These are phyloP conservation scores for Mortierella sp. DNA, from an alignment of 371 early-diverging fungal genomes.

Conservation along the genomic window DNA sequence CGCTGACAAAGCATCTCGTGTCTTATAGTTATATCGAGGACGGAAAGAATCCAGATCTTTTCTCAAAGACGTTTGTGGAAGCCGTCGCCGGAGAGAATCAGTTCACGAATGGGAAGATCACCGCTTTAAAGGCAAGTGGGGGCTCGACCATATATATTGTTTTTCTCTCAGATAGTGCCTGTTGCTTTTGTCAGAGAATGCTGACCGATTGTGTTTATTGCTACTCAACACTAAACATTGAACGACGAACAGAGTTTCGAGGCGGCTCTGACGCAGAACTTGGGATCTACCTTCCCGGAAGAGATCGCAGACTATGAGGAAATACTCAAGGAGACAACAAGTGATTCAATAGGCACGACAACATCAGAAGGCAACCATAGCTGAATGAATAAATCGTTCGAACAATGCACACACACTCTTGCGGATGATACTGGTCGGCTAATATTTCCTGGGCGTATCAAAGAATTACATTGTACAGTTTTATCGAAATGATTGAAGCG, in stretches of 20 bases:
- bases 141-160: background rate
- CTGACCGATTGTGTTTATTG: too few relatives aligned
- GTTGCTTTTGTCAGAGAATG: too few relatives aligned
- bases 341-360: background rate
- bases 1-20: background rate
- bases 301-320: slow-evolving; percentile 37
- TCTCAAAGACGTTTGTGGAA: slow-evolving; percentile 79
- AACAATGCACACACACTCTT: too few relatives aligned
- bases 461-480: too few relatives aligned
- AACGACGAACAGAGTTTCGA: slow-evolving; percentile 36
- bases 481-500: too few relatives aligned
- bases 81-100: slow-evolving; percentile 84
- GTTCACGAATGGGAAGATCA: slow-evolving; percentile 80
- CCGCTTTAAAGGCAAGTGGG: slow-evolving; percentile 68
- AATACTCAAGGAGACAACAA: slow-evolving; percentile 6
- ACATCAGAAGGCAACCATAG: background rate
- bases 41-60: slow-evolving; percentile 79
- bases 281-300: slow-evolving; percentile 38
- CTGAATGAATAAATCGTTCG: too few relatives aligned
- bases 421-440: too few relatives aligned
- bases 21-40: slow-evolving; percentile 69
- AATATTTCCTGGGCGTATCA: too few relatives aligned
- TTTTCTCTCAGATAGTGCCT: too few relatives aligned
- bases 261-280: slow-evolving; percentile 30
- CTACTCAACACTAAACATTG: background rate